Conservation (phyloP, 116 monocot genomes). For the Cymodocea nodosa region DNA sequence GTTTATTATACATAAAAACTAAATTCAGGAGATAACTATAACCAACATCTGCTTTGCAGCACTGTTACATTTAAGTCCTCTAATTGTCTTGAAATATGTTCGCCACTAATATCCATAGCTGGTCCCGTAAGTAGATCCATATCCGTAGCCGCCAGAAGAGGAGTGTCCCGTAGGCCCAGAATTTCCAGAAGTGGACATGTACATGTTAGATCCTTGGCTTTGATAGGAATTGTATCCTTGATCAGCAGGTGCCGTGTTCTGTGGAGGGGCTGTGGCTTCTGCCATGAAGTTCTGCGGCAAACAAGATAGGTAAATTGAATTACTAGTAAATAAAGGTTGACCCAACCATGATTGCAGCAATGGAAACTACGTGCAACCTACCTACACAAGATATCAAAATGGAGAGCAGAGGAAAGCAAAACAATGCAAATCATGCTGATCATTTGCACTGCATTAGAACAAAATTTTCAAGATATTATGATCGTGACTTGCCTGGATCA, state of each 20-base stretch:
- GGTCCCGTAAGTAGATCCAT: constrained; percentile 9
- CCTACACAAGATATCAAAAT: too few relatives aligned
- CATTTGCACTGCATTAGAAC: too few relatives aligned
- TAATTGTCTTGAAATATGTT: too few relatives aligned
- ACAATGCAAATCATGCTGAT: too few relatives aligned
- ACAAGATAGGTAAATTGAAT: background rate
- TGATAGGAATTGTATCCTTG: constrained; percentile 16
- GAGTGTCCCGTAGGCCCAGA: constrained; percentile 1
- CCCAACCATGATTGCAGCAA: too few relatives aligned
- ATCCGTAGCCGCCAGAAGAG: constrained; percentile 7
- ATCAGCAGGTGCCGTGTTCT: constrained; percentile 9
- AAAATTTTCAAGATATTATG: background rate
- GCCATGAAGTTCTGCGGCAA: constrained; percentile 82
- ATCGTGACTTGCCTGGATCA: constrained; percentile 45
- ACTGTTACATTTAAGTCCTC: too few relatives aligned
- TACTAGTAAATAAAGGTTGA: background rate
- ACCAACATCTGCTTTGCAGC: too few relatives aligned
- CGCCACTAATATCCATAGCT: constrained; percentile 12
- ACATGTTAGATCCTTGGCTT: constrained; percentile 10
- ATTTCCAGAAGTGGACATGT: constrained; percentile 2
- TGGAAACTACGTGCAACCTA: too few relatives aligned
- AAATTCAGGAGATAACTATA: too few relatives aligned
- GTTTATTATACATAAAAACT: too few relatives aligned
- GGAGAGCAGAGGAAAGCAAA: background rate
- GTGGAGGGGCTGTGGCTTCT: constrained; percentile 34